Evolutionary conservation across 1,284 basidiomycete species (phyloP).

Genomic region (Polyporus tsugae): DNA sequence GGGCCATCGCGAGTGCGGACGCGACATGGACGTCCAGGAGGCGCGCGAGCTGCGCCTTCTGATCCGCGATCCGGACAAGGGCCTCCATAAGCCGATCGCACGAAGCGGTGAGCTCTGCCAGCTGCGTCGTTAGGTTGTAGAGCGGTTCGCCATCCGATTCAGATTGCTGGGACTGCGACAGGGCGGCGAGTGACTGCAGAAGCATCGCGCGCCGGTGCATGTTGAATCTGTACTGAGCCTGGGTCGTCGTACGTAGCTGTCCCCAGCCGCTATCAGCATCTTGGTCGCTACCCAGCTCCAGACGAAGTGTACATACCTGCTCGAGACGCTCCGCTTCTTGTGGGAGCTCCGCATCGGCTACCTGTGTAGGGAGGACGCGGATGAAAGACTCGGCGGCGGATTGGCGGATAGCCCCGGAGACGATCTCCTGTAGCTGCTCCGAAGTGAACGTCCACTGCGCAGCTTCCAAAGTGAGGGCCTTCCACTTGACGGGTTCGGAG

Average conservation of each 20-base stretch:
- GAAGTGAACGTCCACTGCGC: conserved; percentile 81
- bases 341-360: conserved; percentile 64
- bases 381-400: conserved; percentile 78
- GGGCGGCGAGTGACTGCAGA: conserved; percentile 61
- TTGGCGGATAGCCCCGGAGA: conserved; percentile 75
- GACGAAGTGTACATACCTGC: conserved; percentile 43
- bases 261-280: not conserved
- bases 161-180: conserved; percentile 38
- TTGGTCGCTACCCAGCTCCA: not conserved
- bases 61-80: conserved; percentile 64
- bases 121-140: conserved; percentile 57
- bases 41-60: conserved; percentile 66
- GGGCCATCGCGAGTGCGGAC: conserved; percentile 76
- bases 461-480: conserved; percentile 72
- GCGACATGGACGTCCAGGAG: conserved; percentile 72
- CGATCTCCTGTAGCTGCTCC: conserved; percentile 73
- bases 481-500: conserved; percentile 63
- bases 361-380: conserved; percentile 68
- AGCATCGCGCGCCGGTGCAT: conserved; percentile 76
- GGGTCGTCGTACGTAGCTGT: conserved; percentile 49
- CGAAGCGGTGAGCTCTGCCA: conserved; percentile 64
- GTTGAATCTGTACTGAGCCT: conserved; percentile 73
- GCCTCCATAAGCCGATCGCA: conserved; percentile 67
- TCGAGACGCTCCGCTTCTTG: conserved; percentile 67
- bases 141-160: conserved; percentile 39